These are phyloP conservation scores for Blastocladiella emersonii DNA, from an alignment of 371 early-diverging fungal species.

Conservation along the genomic window DNA sequence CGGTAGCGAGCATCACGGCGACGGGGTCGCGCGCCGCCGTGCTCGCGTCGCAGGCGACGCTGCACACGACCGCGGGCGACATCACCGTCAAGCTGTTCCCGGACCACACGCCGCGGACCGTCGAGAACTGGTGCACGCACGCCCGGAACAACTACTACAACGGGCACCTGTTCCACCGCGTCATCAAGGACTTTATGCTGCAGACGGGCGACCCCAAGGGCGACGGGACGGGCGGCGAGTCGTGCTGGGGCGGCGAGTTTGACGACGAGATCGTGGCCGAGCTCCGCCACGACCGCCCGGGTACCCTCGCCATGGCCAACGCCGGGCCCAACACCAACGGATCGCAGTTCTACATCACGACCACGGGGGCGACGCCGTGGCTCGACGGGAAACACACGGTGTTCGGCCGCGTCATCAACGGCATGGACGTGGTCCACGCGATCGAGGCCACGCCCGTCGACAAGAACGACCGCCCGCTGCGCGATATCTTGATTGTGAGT, in stretches of 20 bases:
- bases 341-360: constrained; percentile 97
- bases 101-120: constrained; percentile 77
- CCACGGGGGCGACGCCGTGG: constrained; percentile 78
- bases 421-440: constrained; percentile 80
- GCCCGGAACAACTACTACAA: constrained; percentile 63
- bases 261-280: constrained; percentile 82
- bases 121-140: constrained; percentile 80
- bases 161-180: constrained; percentile 42
- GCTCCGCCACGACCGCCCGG: constrained; percentile 73
- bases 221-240: constrained; percentile 92
- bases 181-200: constrained; percentile 47
- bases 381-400: constrained; percentile 94
- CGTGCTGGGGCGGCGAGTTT: constrained; percentile 87
- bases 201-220: constrained; percentile 51
- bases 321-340: constrained; percentile 68
- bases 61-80: constrained; percentile 79
- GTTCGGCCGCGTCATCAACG: constrained; percentile 89
- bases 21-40: constrained; percentile 19
- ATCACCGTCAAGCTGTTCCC: constrained; percentile 70
- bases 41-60: constrained; percentile 55
- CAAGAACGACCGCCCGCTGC: constrained; percentile 66
- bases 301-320: constrained; percentile 96
- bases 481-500: constrained; percentile 52
- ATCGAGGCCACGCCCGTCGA: constrained; percentile 66
- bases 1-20: constrained; percentile 54